These are phyloP conservation scores for Xerocomus cyaneibrunnescens DNA, from an alignment of 1,284 basidiomycete species.

Conservation along the genomic window DNA sequence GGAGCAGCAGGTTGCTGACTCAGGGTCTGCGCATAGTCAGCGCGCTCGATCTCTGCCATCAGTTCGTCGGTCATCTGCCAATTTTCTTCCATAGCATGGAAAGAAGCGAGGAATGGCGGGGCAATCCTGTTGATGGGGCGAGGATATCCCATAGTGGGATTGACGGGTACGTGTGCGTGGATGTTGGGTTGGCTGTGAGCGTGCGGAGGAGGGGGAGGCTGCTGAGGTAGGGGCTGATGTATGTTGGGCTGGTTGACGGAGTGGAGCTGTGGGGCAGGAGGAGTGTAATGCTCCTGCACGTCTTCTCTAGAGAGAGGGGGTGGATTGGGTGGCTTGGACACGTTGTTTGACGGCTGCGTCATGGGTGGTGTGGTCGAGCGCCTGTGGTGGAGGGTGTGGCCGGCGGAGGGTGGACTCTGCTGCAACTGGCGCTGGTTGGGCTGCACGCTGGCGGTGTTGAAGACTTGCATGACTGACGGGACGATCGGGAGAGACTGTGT, in stretches of 20 bases:
- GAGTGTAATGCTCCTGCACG: conserved; percentile 33
- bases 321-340: conserved; percentile 34
- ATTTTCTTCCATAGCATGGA: conserved; percentile 51
- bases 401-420: conserved; percentile 58
- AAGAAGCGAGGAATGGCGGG: conserved; percentile 54
- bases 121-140: conserved; percentile 57
- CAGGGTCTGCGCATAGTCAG: conserved; percentile 43
- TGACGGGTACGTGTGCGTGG: conserved; percentile 22
- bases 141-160: conserved; percentile 48
- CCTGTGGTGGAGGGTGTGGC: conserved; percentile 42
- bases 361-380: conserved; percentile 42
- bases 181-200: conserved; percentile 37
- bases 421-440: conserved; percentile 38
- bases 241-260: conserved; percentile 28
- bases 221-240: conserved; percentile 17
- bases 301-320: conserved; percentile 25
- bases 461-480: conserved; percentile 53
- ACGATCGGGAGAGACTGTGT: conserved; percentile 62
- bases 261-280: conserved; percentile 32
- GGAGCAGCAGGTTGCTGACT: conserved; percentile 37
- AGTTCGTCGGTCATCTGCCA: conserved; percentile 70
- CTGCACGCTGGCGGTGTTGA: conserved; percentile 33
- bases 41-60: conserved; percentile 66
- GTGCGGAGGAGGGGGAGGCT: conserved; percentile 28
- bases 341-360: conserved; percentile 31